phyloP scores from a whole-genome alignment of 108 stramenopile species.

The Fistulifera pelliculosa region DNA sequence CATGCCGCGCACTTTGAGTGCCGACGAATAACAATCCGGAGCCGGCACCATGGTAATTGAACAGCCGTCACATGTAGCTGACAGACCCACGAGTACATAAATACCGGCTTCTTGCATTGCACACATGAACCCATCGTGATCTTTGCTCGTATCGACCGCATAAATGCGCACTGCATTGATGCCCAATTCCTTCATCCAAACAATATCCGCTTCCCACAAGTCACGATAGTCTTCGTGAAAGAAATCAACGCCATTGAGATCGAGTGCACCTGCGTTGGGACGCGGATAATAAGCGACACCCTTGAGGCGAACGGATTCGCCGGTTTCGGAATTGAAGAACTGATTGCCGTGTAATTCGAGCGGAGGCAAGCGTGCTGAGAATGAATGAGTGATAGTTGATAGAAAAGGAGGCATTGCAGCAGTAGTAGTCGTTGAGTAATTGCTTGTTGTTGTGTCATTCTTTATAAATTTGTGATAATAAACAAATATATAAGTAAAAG shows the following conservation, averaged over 20 bases:
- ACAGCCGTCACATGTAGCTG: slow-evolving; percentile 26
- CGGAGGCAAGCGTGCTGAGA: too few species aligned
- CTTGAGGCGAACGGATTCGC: slow-evolving; percentile 23
- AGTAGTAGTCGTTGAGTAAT: too few species aligned
- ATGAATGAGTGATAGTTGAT: too few species aligned
- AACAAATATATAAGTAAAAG: too few species aligned
- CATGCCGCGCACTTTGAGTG: slow-evolving; percentile 31
- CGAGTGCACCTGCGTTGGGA: slow-evolving; percentile 25
- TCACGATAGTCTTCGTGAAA: slow-evolving; percentile 27
- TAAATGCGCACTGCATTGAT: slow-evolving; percentile 39
- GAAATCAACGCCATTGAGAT: slow-evolving; percentile 29
- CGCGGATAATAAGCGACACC: slow-evolving; percentile 46
- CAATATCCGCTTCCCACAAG: slow-evolving; percentile 31
- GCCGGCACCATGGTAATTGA: slow-evolving; percentile 18
- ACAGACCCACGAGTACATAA: slow-evolving; percentile 27
- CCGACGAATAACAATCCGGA: slow-evolving; percentile 28
- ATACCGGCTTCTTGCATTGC: slow-evolving; percentile 34
- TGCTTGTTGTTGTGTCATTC: too few species aligned
- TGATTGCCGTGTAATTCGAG: background rate
- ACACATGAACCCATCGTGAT: slow-evolving; percentile 44
- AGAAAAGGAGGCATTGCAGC: too few species aligned
- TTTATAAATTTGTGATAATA: too few species aligned
- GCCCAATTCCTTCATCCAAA: slow-evolving; percentile 22
- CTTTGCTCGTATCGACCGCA: slow-evolving; percentile 23
- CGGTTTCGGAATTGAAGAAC: slow-evolving; percentile 30